Evolutionary conservation across 2,329 filamentous ascomycete genomes (phyloP), one percentile per base, ranked within the genome.

Genomic region (Nothophoma quercina): DNA sequence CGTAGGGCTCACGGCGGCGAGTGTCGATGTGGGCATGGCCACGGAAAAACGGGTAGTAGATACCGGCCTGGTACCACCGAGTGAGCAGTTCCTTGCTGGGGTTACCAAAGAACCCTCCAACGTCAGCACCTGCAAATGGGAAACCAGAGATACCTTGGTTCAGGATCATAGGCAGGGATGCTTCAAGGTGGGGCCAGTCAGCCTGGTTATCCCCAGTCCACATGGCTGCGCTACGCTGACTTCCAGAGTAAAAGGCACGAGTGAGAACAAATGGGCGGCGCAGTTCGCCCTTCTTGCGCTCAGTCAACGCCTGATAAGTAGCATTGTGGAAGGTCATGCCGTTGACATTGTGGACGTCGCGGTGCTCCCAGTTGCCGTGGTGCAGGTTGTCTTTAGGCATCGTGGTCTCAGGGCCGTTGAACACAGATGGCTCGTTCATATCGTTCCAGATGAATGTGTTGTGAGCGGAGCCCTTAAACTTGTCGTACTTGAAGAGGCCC

Each of bases 311-410:
- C 69, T 96, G 83, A 70, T 89, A 96, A 0, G 93, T 98, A 13
- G 95, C 93, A 60, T 98, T 97, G 75, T 96, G 87, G 75, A 97
- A 92, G 2, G 95, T 97, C 81, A 98, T 83, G 44, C 95, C 95
- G 73, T 98, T 95, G 64, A 98, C 73, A 75, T 99, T 98, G 81
- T 99, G 95, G 5, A 99, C 79, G 71, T 99, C 95, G 58, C 95
- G 90, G 73, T 99, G 95, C 75, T 99, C 95, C 95, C 95, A 99
- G 69, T 89, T 85, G 44, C 85, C 93, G 68, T 89, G 79, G 72
- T 99, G 95, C 23, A 99, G 77, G 72, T 99, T 99, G 79, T 99
- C 95, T 77, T 97, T 97, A 56, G 95, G 95, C 93, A 98, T 98
- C 5, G 93, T 98, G 3, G 92, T 96, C 75, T 99, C 95, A 0